Evolutionary conservation across 164 flowering plant species (phyloP).

Genomic region (Umbellularia californica): DNA sequence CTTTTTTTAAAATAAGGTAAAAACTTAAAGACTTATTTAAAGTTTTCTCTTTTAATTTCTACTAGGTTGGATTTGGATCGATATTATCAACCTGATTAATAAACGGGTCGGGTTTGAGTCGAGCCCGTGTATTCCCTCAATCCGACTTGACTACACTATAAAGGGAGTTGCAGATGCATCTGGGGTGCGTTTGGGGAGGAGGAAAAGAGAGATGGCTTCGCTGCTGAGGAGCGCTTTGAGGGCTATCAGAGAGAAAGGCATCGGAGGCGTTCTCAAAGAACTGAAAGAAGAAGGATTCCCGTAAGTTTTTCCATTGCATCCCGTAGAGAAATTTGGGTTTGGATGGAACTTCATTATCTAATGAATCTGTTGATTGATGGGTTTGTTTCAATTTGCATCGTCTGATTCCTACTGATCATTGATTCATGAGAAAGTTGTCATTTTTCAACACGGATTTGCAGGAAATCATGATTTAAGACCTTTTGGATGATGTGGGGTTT

Average conservation of each 20-base stretch:
- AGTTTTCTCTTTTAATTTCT: no score
- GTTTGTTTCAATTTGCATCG: neutral
- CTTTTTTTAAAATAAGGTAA: no score
- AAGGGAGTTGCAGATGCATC: neutral
- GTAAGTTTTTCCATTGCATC: slow-evolving; percentile 25
- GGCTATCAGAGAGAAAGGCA: slow-evolving; percentile 62
- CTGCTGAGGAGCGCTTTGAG: slow-evolving; percentile 53
- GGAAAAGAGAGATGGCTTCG: slow-evolving; percentile 45
- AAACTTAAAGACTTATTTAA: no score
- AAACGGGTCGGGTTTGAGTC: no score
- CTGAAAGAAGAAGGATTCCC: slow-evolving; percentile 63
- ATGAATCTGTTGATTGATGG: neutral
- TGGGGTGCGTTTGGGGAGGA: neutral
- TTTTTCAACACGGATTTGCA: neutral
- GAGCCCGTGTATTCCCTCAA: no score
- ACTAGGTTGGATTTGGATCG: no score
- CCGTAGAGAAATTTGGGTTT: neutral
- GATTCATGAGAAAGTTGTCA: neutral
- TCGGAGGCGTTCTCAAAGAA: slow-evolving; percentile 51
- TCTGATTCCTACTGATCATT: neutral
- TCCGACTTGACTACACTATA: no score
- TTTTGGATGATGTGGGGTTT: neutral
- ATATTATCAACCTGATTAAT: neutral
- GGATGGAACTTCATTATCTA: neutral
- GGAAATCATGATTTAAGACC: neutral